Percentiles rank a stretch among this genome's conserved stretches.
phyloP scores from a whole-genome alignment of 2,329 filamentous ascomycete species.

The Alternaria burnsii region DNA sequence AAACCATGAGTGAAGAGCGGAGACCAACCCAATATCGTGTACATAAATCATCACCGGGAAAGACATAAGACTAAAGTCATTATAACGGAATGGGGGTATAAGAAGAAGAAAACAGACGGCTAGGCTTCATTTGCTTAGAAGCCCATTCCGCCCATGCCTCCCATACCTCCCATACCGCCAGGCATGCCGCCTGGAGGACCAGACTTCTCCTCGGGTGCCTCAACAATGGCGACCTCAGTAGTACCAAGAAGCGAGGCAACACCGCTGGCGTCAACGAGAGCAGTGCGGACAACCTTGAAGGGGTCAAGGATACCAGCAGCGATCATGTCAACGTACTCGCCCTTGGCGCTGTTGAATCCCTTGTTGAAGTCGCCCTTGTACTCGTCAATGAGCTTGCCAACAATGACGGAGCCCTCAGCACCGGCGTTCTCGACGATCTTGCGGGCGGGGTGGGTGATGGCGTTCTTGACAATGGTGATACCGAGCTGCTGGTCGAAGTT shows the following conservation, averaged over 20 bases:
- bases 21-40: constrained; percentile 48
- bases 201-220: constrained; percentile 91
- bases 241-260: constrained; percentile 97
- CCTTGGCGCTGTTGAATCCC: constrained; percentile 95
- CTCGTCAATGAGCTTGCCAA: constrained; percentile 98
- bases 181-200: constrained; percentile 63
- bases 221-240: constrained; percentile 97
- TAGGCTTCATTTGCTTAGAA: constrained; percentile 57
- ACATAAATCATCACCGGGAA: constrained; percentile 44
- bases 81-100: constrained; percentile 45
- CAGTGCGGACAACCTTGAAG: constrained; percentile 98
- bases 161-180: constrained; percentile 62
- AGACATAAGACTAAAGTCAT: constrained; percentile 44
- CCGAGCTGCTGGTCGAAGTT: constrained; percentile 99
- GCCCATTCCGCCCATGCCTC: constrained; percentile 66
- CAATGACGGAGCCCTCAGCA: constrained; percentile 91
- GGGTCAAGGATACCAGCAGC: constrained; percentile 95
- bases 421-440: constrained; percentile 98
- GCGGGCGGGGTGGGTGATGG: constrained; percentile 93
- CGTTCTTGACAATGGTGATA: constrained; percentile 96
- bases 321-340: constrained; percentile 99
- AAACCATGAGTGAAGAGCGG: constrained; percentile 51
- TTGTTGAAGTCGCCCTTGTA: constrained; percentile 93
- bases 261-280: constrained; percentile 91
- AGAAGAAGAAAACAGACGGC: constrained; percentile 39